These are phyloP conservation scores for Russula dissimulans DNA, from an alignment of 768 basidiomycete genomes.

Conservation along the genomic window DNA sequence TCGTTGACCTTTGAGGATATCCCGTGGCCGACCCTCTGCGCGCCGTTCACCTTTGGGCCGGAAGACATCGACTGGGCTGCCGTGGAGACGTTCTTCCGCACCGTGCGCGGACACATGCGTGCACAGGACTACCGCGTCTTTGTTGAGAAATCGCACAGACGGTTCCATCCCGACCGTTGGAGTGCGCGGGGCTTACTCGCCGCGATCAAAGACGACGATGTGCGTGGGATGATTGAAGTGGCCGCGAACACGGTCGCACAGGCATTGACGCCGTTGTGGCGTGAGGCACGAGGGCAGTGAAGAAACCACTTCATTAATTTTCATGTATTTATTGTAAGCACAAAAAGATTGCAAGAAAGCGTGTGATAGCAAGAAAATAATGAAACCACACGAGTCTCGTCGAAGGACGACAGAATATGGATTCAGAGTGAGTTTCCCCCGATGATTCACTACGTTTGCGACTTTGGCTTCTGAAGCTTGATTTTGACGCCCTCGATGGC, in stretches of 20 bases:
- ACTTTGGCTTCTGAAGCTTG: conserved; percentile 4
- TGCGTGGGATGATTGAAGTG: conserved; percentile 54
- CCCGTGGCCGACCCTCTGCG: conserved; percentile 66
- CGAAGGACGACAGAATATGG: not conserved
- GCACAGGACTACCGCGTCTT: conserved; percentile 53
- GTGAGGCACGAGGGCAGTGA: conserved; percentile 30
- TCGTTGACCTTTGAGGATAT: conserved; percentile 53
- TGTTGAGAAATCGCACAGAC: conserved; percentile 58
- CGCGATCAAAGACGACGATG: conserved; percentile 47
- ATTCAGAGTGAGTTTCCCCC: not conserved
- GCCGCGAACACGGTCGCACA: conserved; percentile 66
- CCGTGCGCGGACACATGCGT: conserved; percentile 43
- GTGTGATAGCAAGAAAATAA: not conserved
- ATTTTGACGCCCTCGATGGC: conserved; percentile 9
- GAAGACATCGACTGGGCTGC: conserved; percentile 64
- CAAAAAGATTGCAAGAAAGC: not conserved
- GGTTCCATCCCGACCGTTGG: conserved; percentile 82
- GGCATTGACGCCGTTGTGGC: conserved; percentile 64
- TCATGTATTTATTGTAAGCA: not conserved
- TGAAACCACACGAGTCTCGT: not conserved
- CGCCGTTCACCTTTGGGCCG: conserved; percentile 42
- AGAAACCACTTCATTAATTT: not conserved
- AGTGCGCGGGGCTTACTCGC: conserved; percentile 52
- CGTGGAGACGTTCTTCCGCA: conserved; percentile 62
- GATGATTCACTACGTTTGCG: not conserved